These are phyloP conservation scores for Dothiorella sarmentorum DNA, from an alignment of 2,329 filamentous ascomycete genomes.

Conservation along the genomic window DNA sequence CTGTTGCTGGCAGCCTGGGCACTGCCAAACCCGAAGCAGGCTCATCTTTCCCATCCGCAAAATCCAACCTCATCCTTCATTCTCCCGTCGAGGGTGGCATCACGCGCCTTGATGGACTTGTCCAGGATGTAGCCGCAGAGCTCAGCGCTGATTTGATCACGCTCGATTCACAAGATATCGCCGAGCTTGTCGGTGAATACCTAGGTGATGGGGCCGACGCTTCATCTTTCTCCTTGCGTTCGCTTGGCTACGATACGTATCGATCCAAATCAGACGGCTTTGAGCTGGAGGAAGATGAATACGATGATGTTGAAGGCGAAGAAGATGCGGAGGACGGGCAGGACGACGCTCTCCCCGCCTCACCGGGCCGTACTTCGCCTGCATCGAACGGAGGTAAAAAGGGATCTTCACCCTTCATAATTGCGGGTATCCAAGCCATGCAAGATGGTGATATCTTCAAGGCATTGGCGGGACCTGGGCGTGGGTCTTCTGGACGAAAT, in stretches of 20 bases:
- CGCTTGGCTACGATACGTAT: slow-evolving; percentile 53
- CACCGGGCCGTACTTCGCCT: not conserved
- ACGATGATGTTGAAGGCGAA: slow-evolving; percentile 45
- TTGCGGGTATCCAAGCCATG: not conserved
- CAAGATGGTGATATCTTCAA: not conserved
- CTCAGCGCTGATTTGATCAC: slow-evolving; percentile 65
- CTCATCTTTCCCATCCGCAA: slow-evolving; percentile 46
- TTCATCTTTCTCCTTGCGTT: slow-evolving; percentile 42
- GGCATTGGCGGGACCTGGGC: not conserved
- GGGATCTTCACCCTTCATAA: not conserved
- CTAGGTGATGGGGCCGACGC: slow-evolving; percentile 59
- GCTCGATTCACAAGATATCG: slow-evolving; percentile 67
- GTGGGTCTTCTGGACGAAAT: not conserved
- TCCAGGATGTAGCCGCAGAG: slow-evolving; percentile 60
- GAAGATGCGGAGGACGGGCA: slow-evolving; percentile 38
- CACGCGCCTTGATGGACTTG: slow-evolving; percentile 56
- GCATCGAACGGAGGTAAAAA: slow-evolving; percentile 23
- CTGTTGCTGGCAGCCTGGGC: slow-evolving; percentile 49
- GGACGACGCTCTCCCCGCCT: not conserved
- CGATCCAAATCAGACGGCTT: slow-evolving; percentile 25
- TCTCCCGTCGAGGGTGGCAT: slow-evolving; percentile 57
- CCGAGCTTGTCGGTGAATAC: slow-evolving; percentile 66
- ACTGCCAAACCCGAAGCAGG: slow-evolving; percentile 33
- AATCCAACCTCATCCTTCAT: slow-evolving; percentile 57
- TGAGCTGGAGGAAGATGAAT: slow-evolving; percentile 45